phyloP scores from a whole-genome alignment of 495 filamentous ascomycete species.

The Daldinia loculata region DNA sequence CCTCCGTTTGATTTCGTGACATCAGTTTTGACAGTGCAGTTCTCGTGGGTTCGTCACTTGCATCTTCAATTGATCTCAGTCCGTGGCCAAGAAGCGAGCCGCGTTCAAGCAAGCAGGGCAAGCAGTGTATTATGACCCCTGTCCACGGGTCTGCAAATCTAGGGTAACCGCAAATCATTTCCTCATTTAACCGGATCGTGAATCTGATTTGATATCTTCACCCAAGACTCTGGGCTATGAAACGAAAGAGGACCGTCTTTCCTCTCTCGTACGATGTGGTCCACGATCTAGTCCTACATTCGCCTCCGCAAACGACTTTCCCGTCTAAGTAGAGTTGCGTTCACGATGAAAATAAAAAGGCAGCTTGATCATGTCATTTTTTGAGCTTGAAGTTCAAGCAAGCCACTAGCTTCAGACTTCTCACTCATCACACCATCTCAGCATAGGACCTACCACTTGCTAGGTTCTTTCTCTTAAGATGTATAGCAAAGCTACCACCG shows the following conservation, averaged over 20 bases:
- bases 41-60: constrained; percentile 8
- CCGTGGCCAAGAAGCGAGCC: constrained; percentile 6
- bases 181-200: constrained; percentile 26
- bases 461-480: constrained; percentile 5
- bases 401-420: constrained; percentile 12
- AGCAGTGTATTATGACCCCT: too few relatives aligned
- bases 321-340: not conserved
- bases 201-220: constrained; percentile 21
- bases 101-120: not conserved
- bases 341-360: constrained; percentile 19
- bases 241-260: constrained; percentile 17
- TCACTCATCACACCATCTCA: not conserved
- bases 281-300: not conserved
- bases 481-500: constrained; percentile 19
- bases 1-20: not conserved
- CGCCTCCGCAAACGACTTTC: not conserved
- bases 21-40: not conserved
- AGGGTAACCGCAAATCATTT: constrained; percentile 12
- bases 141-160: not conserved
- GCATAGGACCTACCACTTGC: constrained; percentile 3
- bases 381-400: constrained; percentile 9
- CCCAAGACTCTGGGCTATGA: constrained; percentile 10
- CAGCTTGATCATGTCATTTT: not conserved
- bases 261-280: constrained; percentile 12
- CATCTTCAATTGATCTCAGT: not conserved